A percentile compares a stretch with the other conserved stretches of the same genome.
phyloP scores from a whole-genome alignment of 2,329 filamentous ascomycete species.

The Fusarium zealandicum region DNA sequence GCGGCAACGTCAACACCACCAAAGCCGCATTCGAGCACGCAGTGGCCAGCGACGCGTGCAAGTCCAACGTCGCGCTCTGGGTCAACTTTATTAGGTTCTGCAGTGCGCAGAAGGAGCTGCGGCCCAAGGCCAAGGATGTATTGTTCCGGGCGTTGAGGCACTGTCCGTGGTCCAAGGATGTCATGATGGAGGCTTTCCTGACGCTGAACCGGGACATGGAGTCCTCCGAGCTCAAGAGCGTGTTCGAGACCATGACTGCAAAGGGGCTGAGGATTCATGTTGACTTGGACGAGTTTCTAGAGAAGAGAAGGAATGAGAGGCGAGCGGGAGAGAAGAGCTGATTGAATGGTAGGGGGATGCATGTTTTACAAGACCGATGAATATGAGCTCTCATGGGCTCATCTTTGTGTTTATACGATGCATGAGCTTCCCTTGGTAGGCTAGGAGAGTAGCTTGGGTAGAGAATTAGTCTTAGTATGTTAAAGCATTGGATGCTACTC shows the following conservation, averaged over 20 bases:
- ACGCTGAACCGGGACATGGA: constrained; percentile 55
- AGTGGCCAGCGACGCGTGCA: constrained; percentile 50
- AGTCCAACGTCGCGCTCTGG: constrained; percentile 56
- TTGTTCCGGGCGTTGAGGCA: constrained; percentile 57
- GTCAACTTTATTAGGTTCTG: constrained; percentile 59
- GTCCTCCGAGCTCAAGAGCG: constrained; percentile 56
- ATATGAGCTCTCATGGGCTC: too few species aligned
- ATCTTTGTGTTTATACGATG: too few species aligned
- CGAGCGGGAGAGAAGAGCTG: constrained; percentile 8
- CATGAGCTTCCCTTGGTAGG: too few species aligned
- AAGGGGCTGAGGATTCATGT: constrained; percentile 60
- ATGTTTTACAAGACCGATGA: neutral
- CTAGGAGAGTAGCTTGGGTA: too few species aligned
- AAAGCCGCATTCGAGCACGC: constrained; percentile 62
- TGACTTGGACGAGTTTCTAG: constrained; percentile 59
- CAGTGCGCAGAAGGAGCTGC: constrained; percentile 47
- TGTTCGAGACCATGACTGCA: constrained; percentile 55
- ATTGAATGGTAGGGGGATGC: neutral
- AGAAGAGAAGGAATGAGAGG: constrained; percentile 42
- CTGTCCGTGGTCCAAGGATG: constrained; percentile 58
- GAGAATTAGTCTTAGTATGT: too few species aligned
- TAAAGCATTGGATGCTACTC: too few species aligned
- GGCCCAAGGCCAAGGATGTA: constrained; percentile 54
- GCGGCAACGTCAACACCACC: constrained; percentile 58
- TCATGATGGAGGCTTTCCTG: constrained; percentile 60